Evolutionary conservation across 129 eudicot species (phyloP), one percentile per base, ranked within the genome.

Genomic region (Lactuca sativa): DNA sequence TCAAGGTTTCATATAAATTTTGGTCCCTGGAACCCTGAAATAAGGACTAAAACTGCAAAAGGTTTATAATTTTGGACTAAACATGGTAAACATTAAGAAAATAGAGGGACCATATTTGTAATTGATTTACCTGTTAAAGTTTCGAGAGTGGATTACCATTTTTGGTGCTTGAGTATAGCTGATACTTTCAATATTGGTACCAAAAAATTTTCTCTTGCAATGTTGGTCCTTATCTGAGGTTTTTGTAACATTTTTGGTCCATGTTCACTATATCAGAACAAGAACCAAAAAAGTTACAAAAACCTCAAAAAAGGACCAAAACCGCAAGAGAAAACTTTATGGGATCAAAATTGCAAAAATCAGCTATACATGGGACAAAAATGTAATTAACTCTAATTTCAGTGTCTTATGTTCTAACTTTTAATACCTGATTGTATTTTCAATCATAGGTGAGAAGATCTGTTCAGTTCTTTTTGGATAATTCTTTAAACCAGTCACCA

Each of bases 391-490:
- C 4, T 47, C n/a, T 48, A 18, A 79, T 52, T 72, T 71, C 16
- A 66, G n/a, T 25, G 36, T 67, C 51, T 36, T 77, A 13, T 37
- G 25, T 58, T 36, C 30, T 25, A 25, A 25, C 30, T 25, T 33
- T 48, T 63, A 62, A 70, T 71, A 8, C 17, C 56, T 67, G 67
- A 63, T 64, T 52, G 41, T 21, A 25, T 17, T 66, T 62, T 64
- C 6, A 41, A 66, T 56, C 32, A 17, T 47, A 89, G 98, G 98
- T 92, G 67, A 89, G 98, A 81, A 86, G 99, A 85, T 89, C 97
- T 10, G 86, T 95, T 74, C 96, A 90, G 83, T 95, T 81, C 82
- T 95, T 95, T 93, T 82, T 95, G 83, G 93, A 90, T 82, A 95
- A 95, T 82, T 74, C 81, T 82, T 71, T 90, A 34, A 77, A 69